Base-by-base conservation (phyloP, 2,329 filamentous ascomycete genomes). In the Fusarium cyanostomum region DNA sequence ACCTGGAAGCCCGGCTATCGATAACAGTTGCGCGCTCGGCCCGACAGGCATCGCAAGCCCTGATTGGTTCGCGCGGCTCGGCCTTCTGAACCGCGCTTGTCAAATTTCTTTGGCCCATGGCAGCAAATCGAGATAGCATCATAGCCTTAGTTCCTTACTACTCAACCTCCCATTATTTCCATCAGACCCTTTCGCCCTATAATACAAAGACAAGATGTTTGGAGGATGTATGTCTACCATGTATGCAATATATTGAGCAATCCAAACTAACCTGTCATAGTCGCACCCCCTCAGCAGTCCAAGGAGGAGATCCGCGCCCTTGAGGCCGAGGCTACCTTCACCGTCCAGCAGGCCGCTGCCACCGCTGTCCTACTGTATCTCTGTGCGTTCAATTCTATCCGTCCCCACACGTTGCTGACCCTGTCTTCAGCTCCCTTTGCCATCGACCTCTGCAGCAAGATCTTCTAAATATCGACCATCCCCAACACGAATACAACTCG, bases 351-450 rank as follows among this genome's bases (percentile, higher is more conserved):
- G 71, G 89, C 89, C 62, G 74, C 89, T 52, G 83, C 86, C 34
- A 86, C 87, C 13, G 88, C 88, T 63, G 81, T 89, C 34, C 77
- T 91, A 45, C 83, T 95, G 44, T 94, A 94, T 75, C 79, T 95
- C 59, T 92, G 92, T 95, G 86, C 55, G 90, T 74, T 8, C 3
- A 11, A 7, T 1, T 2, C 9, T 3, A 7, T 8, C n/a, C n/a
- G n/a, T n/a, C n/a, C n/a, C 12, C 11, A 18, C 9, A 52, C 9
- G 6, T 28, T 18, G 28, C 64, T 71, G 53, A 71, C 35, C 30
- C 15, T 31, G 2, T 15, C 50, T 13, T 4, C 12, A 88, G 86
- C 84, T 53, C 85, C 85, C 50, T 88, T 87, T 71, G 80, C 83
- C 64, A 79, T 88, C 70, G 83, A 87, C 60, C 81, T 81, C 66